Conservation (phyloP, 2,329 filamentous ascomycete genomes). For the Dothidotthia symphoricarpi region DNA sequence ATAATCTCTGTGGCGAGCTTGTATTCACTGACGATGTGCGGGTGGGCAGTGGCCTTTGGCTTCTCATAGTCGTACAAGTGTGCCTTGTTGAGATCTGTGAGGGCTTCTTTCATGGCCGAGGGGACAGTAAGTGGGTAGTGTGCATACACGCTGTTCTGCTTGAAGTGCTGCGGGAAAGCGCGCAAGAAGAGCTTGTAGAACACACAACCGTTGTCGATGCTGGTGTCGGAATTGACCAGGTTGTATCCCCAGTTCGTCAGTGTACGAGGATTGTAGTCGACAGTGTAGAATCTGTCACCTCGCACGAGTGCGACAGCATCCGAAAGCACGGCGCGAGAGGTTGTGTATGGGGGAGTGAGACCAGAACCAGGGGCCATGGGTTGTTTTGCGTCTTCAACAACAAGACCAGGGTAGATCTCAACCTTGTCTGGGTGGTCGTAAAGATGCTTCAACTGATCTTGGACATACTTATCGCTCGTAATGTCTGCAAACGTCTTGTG, state of each 20-base stretch:
- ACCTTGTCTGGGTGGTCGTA: constrained; percentile 79
- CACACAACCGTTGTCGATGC: constrained; percentile 75
- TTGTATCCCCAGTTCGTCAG: constrained; percentile 83
- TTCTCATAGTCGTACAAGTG: constrained; percentile 68
- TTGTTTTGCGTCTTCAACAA: constrained; percentile 71
- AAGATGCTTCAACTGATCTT: constrained; percentile 56
- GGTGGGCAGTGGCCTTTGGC: constrained; percentile 51
- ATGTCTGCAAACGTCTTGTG: constrained; percentile 81
- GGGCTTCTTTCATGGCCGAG: constrained; percentile 68
- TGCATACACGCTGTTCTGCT: constrained; percentile 73
- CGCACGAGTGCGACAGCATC: constrained; percentile 77
- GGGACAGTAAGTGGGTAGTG: constrained; percentile 75
- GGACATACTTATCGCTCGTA: constrained; percentile 71
- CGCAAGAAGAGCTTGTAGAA: constrained; percentile 82
- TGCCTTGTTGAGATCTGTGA: constrained; percentile 65
- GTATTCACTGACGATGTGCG: constrained; percentile 58
- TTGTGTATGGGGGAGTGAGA: constrained; percentile 72
- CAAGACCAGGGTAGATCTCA: constrained; percentile 76
- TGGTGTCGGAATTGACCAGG: constrained; percentile 69
- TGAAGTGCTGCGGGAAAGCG: constrained; percentile 79
- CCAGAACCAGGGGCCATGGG: constrained; percentile 68
- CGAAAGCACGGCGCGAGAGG: constrained; percentile 72
- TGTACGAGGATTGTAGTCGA: constrained; percentile 67
- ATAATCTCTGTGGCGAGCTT: constrained; percentile 63
- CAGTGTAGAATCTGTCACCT: constrained; percentile 74